Base-by-base conservation (phyloP, 768 basidiomycete genomes). In the Hysterangium stoloniferum region DNA sequence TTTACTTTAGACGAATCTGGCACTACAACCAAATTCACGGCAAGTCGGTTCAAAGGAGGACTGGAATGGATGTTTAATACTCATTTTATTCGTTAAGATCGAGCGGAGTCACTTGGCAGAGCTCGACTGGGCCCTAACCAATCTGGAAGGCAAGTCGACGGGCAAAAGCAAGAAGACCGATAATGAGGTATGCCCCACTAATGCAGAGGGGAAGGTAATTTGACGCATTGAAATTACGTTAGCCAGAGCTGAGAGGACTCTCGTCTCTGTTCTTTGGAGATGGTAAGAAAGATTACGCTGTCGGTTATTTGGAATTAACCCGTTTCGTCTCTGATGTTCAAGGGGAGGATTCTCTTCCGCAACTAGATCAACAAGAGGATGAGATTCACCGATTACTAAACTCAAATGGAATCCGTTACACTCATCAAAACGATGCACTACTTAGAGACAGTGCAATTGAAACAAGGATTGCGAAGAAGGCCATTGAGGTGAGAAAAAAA, bases 121-220 rank as follows among this genome's bases (percentile, higher is more conserved):
- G 55, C 67, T 90, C 20, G 85, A 90, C 58, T 93, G 89, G 86
- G 86, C 85, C 0, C 66, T 90, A 34, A 75, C 77, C 4, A 79
- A 87, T 57, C 73, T 85, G 64, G 74, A 71, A n/a, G 69, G 68
- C 4, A 64, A 41, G 66, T 24, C 37, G 8, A 40, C 66, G 70
- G 64, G 56, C 71, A 59, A 61, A 76, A 68, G 75, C 61, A 58
- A 71, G 68, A 60, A 64, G 60, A 58, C 66, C 48, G 61, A 57
- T 24, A 52, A 37, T 2, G 46, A 53, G 42, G 52, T 52, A 57
- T 22, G 58, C 40, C 4, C 32, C 6, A 41, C 50, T 13, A 58
- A 59, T 19, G 60, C 59, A 31, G 45, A 19, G 17, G 3, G 15
- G 15, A 25, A 12, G n/a, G 2, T 45, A 28, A 22, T 22, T 9